Evolutionary conservation across 345 rosid species (phyloP), one percentile per base, ranked within the genome.

Genomic region (Eucalyptus polybractea): DNA sequence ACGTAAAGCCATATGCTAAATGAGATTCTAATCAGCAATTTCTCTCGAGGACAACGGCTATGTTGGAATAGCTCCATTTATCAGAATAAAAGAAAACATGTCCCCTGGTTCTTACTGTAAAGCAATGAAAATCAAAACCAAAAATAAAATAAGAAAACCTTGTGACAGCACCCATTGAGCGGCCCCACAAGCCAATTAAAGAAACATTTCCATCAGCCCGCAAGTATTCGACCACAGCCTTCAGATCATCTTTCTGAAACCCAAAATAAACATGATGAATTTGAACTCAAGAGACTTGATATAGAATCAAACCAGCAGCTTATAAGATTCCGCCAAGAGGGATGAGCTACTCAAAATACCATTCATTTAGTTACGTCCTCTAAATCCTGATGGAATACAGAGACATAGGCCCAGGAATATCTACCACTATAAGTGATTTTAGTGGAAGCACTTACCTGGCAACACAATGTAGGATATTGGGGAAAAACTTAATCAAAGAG

Each of bases 141-240:
- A 88, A 62, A 86, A 17, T 33, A 53, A 76, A 44, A 13, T n/a
- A 51, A 27, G 88, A 81, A 50, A 67, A 89, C 95, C 95, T 94
- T 65, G 95, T 93, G 87, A 92, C 94, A 50, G 95, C 92, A 47
- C 95, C 95, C 95, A 94, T 93, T 19, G 95, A 93, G 53, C 95
- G 95, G 44, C 95, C 95, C 94, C 95, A 94, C 72, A 94, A 88
- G 42, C 93, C 95, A 76, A 94, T 93, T 89, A 90, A 49, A 89
- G 95, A 94, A 76, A 93, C 93, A 85, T 93, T 91, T 88, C 91
- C 93, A 88, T 93, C 92, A 56, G 90, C 89, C 58, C 95, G 90
- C 90, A 94, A 86, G 90, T 92, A 88, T 89, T 91, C 92, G 76
- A 94, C 94, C 62, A 91, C 95, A n/a, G 91, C 93, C 90, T 76